Conservation (phyloP, 2,329 filamentous ascomycete genomes). For the Hymenoscyphus linearis region DNA sequence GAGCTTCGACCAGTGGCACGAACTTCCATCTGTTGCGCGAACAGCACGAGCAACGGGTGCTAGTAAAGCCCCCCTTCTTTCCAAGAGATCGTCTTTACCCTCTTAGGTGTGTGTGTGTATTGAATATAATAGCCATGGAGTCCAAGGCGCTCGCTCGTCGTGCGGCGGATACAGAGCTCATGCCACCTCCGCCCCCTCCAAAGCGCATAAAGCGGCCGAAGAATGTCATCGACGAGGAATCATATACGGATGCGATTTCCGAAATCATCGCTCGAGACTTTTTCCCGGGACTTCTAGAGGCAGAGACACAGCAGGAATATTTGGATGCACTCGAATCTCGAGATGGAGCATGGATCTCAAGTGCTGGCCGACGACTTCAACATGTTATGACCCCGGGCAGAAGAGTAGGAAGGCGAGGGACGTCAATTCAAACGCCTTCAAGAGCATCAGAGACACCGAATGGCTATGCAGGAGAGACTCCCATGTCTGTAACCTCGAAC, state of each 20-base stretch:
- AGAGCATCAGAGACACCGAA: slow-evolving; percentile 52
- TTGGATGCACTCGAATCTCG: slow-evolving; percentile 84
- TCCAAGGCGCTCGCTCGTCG: slow-evolving; percentile 60
- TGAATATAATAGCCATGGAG: slow-evolving; percentile 6
- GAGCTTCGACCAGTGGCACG: neutral
- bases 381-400: slow-evolving; percentile 79
- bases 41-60: neutral
- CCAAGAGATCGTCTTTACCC: neutral
- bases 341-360: slow-evolving; percentile 79
- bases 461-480: slow-evolving; percentile 68
- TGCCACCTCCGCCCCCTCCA: slow-evolving; percentile 87
- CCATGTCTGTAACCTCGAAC: slow-evolving; percentile 47
- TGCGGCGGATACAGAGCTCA: slow-evolving; percentile 61
- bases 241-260: slow-evolving; percentile 83
- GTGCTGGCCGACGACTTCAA: slow-evolving; percentile 64
- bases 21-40: too few species aligned
- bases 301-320: slow-evolving; percentile 85
- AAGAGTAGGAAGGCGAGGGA: slow-evolving; percentile 33
- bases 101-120: neutral
- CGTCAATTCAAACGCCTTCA: slow-evolving; percentile 30
- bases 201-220: slow-evolving; percentile 91
- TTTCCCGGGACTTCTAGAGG: slow-evolving; percentile 85
- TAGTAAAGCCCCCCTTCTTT: neutral
- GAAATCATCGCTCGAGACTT: slow-evolving; percentile 96
- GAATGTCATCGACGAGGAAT: slow-evolving; percentile 86